Evolutionary conservation across 75 land plant genomes (phyloP).

Genomic region (Selaginella tamariscina): DNA sequence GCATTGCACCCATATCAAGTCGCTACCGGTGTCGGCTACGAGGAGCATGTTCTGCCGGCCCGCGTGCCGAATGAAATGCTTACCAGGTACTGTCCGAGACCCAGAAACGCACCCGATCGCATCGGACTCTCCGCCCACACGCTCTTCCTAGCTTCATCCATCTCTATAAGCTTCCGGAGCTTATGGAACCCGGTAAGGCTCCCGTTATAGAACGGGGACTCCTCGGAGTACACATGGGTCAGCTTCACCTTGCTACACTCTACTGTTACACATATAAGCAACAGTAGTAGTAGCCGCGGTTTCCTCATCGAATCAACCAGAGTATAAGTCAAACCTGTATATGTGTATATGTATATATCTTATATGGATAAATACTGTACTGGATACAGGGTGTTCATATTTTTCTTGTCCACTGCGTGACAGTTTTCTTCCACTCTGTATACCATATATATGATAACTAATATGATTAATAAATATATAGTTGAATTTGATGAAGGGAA

Average conservation of each 20-base stretch:
- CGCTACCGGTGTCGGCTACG: slow-evolving; percentile 13
- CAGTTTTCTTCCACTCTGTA: too few relatives aligned
- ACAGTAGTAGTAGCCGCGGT: too few relatives aligned
- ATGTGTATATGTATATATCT: too few relatives aligned
- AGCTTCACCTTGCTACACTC: background rate
- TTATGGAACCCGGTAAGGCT: background rate
- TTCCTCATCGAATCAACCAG: too few relatives aligned
- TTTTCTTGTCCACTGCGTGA: too few relatives aligned
- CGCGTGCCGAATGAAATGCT: background rate
- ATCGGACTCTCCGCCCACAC: background rate
- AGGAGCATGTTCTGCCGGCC: background rate
- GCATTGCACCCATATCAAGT: slow-evolving; percentile 47
- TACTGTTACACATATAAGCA: too few relatives aligned
- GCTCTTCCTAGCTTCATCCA: background rate
- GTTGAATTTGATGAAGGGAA: too few relatives aligned
- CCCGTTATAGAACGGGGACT: background rate
- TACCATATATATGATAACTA: too few relatives aligned
- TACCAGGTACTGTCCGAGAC: background rate
- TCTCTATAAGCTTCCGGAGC: background rate
- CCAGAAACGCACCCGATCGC: background rate
- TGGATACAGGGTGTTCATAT: too few relatives aligned
- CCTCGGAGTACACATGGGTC: background rate
- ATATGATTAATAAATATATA: too few relatives aligned
- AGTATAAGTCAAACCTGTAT: too few relatives aligned
- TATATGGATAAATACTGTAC: too few relatives aligned